Conservation (phyloP, 2,329 filamentous ascomycete species). For the Cladosporium colombiae region DNA sequence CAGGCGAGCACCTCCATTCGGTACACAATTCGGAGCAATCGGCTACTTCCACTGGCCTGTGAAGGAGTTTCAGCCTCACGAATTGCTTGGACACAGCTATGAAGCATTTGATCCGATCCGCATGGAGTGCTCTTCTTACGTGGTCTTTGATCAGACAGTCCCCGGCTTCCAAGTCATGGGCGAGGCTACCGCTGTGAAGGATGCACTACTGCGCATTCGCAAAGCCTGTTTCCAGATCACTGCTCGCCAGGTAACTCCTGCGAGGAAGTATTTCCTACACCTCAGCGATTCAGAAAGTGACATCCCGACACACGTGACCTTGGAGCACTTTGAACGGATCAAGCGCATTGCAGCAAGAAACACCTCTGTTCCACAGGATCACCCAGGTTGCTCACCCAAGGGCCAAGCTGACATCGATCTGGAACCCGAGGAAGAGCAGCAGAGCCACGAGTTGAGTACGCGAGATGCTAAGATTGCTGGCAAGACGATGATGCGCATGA, state of each 20-base stretch:
- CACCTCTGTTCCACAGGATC: background rate
- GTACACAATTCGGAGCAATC: slow-evolving; percentile 30
- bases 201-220: slow-evolving; percentile 39
- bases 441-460: background rate
- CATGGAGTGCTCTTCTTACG: slow-evolving; percentile 41
- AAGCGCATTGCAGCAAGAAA: background rate
- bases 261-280: slow-evolving; percentile 33
- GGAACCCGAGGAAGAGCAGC: background rate
- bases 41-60: slow-evolving; percentile 50
- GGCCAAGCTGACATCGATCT: background rate
- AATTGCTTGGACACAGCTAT: slow-evolving; percentile 44
- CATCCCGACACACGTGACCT: background rate
- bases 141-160: slow-evolving; percentile 39
- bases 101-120: slow-evolving; percentile 51
- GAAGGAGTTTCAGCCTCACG: slow-evolving; percentile 43
- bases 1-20: slow-evolving; percentile 30
- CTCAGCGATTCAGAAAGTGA: slow-evolving; percentile 22
- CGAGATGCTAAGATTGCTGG: slow-evolving; percentile 12
- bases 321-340: background rate
- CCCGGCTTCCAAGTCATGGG: slow-evolving; percentile 38
- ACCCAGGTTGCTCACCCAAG: background rate
- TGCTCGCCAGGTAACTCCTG: slow-evolving; percentile 29
- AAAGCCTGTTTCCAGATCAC: slow-evolving; percentile 43
- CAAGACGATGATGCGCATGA: slow-evolving; percentile 27
- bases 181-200: slow-evolving; percentile 29